Percentiles rank a stretch among this genome's conserved stretches.
These are phyloP conservation scores for Pinus taeda DNA, from an alignment of 75 land plant species.

Conservation along the genomic window DNA sequence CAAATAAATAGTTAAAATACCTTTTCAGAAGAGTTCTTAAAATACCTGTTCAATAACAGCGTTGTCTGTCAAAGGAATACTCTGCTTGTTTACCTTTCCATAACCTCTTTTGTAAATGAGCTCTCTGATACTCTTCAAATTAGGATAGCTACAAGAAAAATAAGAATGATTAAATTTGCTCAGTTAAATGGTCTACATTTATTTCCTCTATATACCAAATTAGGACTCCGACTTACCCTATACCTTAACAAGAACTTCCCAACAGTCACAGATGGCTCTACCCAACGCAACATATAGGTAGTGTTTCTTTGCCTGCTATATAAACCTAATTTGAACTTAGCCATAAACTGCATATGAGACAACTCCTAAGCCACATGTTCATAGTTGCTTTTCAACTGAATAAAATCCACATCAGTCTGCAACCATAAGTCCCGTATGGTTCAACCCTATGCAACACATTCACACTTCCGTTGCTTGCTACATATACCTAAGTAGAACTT, in stretches of 20 bases:
- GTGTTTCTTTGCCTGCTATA: background rate
- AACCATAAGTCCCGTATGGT: too few species aligned
- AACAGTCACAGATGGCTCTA: too few species aligned
- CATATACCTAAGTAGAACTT: background rate
- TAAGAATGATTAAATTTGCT: background rate
- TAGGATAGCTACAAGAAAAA: constrained; percentile 50
- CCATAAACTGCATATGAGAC: constrained; percentile 84
- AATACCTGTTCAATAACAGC: constrained; percentile 67
- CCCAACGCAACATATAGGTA: background rate
- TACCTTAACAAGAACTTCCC: too few species aligned
- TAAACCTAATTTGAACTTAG: constrained; percentile 16
- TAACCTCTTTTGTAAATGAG: constrained; percentile 81
- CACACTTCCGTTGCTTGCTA: background rate
- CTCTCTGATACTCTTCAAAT: constrained; percentile 77
- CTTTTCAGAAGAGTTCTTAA: background rate
- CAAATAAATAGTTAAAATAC: background rate
- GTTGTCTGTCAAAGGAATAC: constrained; percentile 71
- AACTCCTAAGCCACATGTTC: constrained; percentile 68
- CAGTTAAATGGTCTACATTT: background rate
- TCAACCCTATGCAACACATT: too few species aligned
- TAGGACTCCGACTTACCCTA: constrained; percentile 30
- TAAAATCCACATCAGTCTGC: too few species aligned
- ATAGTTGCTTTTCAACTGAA: constrained; percentile 44
- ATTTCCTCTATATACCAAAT: background rate
- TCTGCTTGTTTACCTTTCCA: constrained; percentile 73